Evolutionary conservation across 306 rosid genomes (phyloP).

Genomic region (Trifolium repens): DNA sequence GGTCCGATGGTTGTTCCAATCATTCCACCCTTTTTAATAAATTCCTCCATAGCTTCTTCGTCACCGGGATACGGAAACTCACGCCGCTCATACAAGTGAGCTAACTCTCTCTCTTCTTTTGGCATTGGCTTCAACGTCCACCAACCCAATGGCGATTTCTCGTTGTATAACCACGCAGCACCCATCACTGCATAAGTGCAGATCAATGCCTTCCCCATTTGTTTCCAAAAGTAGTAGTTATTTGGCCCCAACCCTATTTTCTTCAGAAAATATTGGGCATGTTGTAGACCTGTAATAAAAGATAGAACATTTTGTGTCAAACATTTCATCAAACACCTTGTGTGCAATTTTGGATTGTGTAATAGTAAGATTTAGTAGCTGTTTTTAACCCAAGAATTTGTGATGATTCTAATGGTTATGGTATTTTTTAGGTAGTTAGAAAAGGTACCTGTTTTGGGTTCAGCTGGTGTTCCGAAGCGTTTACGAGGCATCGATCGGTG

Average conservation of each 20-base stretch:
- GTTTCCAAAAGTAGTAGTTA: constrained; percentile 77
- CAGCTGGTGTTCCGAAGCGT: constrained; percentile 50
- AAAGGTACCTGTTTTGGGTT: constrained; percentile 65
- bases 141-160: constrained; percentile 93
- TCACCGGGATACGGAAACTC: constrained; percentile 89
- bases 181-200: constrained; percentile 68
- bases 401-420: background rate
- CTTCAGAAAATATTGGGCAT: constrained; percentile 57
- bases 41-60: constrained; percentile 89
- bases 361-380: background rate
- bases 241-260: constrained; percentile 71
- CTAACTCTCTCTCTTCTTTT: constrained; percentile 84
- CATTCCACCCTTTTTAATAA: constrained; percentile 86
- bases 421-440: background rate
- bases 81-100: constrained; percentile 79
- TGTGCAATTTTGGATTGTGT: constrained; percentile 24
- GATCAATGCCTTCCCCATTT: constrained; percentile 68
- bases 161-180: constrained; percentile 75
- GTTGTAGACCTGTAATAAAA: constrained; percentile 53
- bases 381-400: background rate
- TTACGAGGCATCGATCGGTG: constrained; percentile 67
- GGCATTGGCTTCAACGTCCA: constrained; percentile 87
- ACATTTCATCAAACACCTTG: constrained; percentile 44
- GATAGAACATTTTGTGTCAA: background rate
- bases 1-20: constrained; percentile 86